phyloP scores from a whole-genome alignment of 2,329 filamentous ascomycete species.

The Phaeomoniella chlamydospora region DNA sequence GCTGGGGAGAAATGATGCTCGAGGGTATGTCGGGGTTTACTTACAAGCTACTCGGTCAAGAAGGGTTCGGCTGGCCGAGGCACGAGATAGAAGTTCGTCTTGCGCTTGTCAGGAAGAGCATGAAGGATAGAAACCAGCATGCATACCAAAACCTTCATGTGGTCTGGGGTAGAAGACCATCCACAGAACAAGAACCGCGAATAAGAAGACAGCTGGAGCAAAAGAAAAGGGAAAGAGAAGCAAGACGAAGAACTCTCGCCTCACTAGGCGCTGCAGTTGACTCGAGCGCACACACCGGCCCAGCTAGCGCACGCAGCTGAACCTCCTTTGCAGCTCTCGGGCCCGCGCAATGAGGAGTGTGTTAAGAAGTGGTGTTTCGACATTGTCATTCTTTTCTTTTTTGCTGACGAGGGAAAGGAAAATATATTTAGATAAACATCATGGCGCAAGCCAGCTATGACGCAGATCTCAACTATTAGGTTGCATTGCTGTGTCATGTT shows the following conservation, averaged over 20 bases:
- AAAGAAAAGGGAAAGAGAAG: conserved; percentile 1
- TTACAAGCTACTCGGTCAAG: conserved; percentile 22
- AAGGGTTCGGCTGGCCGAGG: conserved; percentile 26
- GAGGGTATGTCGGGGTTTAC: conserved; percentile 26
- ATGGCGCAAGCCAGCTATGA: no score
- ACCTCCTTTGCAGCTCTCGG: no score
- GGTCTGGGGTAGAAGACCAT: conserved; percentile 17
- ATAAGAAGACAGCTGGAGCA: conserved; percentile 1
- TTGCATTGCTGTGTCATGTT: no score
- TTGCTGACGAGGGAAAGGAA: no score
- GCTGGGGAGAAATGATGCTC: conserved; percentile 31
- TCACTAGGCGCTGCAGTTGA: not conserved
- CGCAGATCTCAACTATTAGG: no score
- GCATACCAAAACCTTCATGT: conserved; percentile 24
- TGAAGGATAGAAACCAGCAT: conserved; percentile 25
- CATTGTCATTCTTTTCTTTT: no score
- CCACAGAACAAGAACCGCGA: conserved; percentile 8
- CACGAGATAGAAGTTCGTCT: conserved; percentile 31
- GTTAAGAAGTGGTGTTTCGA: no score
- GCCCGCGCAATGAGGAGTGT: no score
- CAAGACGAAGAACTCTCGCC: not conserved
- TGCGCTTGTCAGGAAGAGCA: conserved; percentile 25
- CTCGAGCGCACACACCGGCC: not conserved
- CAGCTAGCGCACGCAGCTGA: no score
- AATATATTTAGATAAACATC: no score